Conservation (phyloP, 2,329 filamentous ascomycete genomes). For the Bipolaris victoriae region DNA sequence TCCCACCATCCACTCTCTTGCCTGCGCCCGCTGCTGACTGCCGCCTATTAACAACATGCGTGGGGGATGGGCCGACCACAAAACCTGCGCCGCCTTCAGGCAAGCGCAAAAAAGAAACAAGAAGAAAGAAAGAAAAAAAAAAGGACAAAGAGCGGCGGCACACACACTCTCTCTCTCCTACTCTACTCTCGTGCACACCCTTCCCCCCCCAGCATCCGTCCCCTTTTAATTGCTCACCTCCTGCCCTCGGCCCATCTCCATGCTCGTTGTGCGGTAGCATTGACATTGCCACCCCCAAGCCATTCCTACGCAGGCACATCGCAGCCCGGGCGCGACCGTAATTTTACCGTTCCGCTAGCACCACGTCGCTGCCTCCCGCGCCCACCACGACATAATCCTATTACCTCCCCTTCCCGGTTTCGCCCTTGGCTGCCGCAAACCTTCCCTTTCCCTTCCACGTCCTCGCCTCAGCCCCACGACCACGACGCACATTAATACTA, state of each 20-base stretch:
- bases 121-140: too few species aligned
- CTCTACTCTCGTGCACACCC: neutral
- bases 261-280: neutral
- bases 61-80: constrained; percentile 11
- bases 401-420: constrained; percentile 25
- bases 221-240: neutral
- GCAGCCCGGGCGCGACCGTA: constrained; percentile 13
- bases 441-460: constrained; percentile 2
- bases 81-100: neutral
- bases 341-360: constrained; percentile 24
- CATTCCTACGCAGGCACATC: constrained; percentile 6
- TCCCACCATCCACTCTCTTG: neutral
- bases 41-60: constrained; percentile 15
- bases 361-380: constrained; percentile 13
- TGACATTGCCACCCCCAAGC: constrained; percentile 8
- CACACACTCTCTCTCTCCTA: neutral
- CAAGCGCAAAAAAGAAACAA: constrained; percentile 7
- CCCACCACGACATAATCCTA: constrained; percentile 24
- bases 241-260: neutral
- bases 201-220: neutral
- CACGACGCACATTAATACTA: constrained; percentile 38
- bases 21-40: constrained; percentile 13
- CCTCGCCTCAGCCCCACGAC: constrained; percentile 30
- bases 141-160: neutral
- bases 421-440: constrained; percentile 37